Conservation (phyloP, 768 basidiomycete species). For the Boletus rubropictus region DNA sequence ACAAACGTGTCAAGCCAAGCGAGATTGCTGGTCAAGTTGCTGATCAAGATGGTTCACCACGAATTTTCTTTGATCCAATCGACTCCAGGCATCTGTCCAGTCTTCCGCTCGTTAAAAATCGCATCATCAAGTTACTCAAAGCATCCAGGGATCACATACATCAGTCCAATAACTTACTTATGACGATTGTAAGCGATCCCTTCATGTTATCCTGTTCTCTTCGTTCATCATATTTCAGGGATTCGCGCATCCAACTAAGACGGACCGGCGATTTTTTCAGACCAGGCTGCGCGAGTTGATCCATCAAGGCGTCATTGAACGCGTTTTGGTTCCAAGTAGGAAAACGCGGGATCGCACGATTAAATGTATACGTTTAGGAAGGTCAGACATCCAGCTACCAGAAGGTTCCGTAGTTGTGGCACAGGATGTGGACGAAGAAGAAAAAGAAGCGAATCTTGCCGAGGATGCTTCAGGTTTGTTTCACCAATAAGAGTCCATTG, state of each 20-base stretch:
- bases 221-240: conserved; percentile 44
- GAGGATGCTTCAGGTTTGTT: conserved; percentile 33
- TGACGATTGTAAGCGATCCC: conserved; percentile 55
- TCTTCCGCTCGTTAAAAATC: conserved; percentile 60
- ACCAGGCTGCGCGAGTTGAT: conserved; percentile 68
- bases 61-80: conserved; percentile 62
- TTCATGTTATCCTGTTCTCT: not conserved
- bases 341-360: conserved; percentile 43
- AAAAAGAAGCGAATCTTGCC: conserved; percentile 25
- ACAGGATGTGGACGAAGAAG: conserved; percentile 39
- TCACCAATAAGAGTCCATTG: not conserved
- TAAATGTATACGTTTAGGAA: conserved; percentile 63
- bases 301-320: conserved; percentile 68
- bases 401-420: conserved; percentile 33
- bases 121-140: conserved; percentile 68
- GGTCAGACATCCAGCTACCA: conserved; percentile 33
- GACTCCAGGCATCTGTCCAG: conserved; percentile 76
- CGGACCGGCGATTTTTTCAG: conserved; percentile 79
- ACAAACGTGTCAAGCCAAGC: conserved; percentile 8
- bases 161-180: conserved; percentile 67
- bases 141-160: conserved; percentile 66
- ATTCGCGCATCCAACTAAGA: conserved; percentile 66
- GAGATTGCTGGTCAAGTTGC: conserved; percentile 21
- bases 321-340: conserved; percentile 59
- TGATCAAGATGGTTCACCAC: conserved; percentile 15